Evolutionary conservation across 148 eudicot species (phyloP).

Genomic region (Silene latifolia): DNA sequence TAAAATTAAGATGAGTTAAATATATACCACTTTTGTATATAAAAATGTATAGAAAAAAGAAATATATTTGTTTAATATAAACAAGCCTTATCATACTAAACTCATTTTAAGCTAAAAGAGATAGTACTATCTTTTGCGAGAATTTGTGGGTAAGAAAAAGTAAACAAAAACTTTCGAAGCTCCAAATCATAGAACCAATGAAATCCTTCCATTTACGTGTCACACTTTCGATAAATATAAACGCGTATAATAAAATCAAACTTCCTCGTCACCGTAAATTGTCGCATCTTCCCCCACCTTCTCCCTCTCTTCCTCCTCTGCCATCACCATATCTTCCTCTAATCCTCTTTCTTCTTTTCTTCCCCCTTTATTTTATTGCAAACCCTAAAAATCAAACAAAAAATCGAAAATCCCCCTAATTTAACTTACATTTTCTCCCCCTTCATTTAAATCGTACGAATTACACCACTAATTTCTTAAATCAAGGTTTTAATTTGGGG

Average conservation of each 20-base stretch:
- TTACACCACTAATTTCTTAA: neutral
- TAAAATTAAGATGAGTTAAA: too few species aligned
- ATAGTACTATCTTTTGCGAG: too few species aligned
- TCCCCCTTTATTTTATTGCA: neutral
- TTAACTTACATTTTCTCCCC: too few species aligned
- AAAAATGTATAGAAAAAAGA: too few species aligned
- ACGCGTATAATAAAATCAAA: slow-evolving; percentile 14
- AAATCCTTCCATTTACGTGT: slow-evolving; percentile 15
- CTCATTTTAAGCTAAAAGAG: too few species aligned
- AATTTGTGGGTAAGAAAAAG: too few species aligned
- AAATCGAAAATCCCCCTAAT: too few species aligned
- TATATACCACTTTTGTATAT: too few species aligned
- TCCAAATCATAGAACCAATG: slow-evolving; percentile 12
- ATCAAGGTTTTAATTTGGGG: neutral
- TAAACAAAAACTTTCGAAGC: too few species aligned
- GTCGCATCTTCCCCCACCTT: neutral
- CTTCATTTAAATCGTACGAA: neutral
- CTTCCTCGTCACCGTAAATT: slow-evolving; percentile 10
- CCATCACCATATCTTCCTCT: neutral
- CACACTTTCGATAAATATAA: neutral
- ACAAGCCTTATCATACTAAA: too few species aligned
- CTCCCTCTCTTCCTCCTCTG: too few species aligned
- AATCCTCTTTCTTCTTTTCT: neutral
- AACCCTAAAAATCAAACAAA: slow-evolving; percentile 4
- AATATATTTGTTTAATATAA: too few species aligned